A percentile compares a stretch with the other conserved stretches of the same genome.
Conservation (phyloP, 306 rosid genomes). For the Astragalus glycyphyllos region DNA sequence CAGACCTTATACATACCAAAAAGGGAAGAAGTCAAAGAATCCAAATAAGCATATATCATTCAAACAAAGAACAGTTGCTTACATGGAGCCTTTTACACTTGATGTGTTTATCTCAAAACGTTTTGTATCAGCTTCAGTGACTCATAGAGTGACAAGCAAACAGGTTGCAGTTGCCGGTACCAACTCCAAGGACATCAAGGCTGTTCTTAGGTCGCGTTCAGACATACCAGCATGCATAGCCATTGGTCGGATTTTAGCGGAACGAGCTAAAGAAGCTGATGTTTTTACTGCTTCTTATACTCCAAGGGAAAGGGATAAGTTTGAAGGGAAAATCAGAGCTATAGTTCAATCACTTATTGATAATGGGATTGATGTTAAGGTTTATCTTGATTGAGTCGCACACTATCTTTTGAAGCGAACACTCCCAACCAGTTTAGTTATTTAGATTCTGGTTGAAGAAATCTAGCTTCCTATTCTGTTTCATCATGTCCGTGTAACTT, state of each 20-base stretch:
- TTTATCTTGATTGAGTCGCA: constrained; percentile 71
- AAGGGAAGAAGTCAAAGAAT: constrained; percentile 86
- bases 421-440: not conserved
- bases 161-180: constrained; percentile 99
- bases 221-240: constrained; percentile 97
- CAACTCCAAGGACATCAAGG: constrained; percentile 95
- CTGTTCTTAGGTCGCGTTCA: constrained; percentile 77
- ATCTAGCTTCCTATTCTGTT: constrained; percentile 5
- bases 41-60: constrained; percentile 86
- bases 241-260: constrained; percentile 75
- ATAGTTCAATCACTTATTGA: constrained; percentile 95
- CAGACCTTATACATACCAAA: constrained; percentile 86
- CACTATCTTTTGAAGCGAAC: not conserved
- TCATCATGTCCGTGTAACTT: constrained; percentile 30
- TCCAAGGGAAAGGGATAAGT: constrained; percentile 89
- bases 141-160: constrained; percentile 88
- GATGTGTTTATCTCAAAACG: constrained; percentile 94
- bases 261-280: constrained; percentile 94
- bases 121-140: constrained; percentile 88
- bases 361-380: constrained; percentile 86
- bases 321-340: constrained; percentile 98
- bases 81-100: constrained; percentile 93
- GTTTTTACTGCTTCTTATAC: constrained; percentile 83
- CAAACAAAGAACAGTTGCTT: constrained; percentile 86
- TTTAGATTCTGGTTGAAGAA: constrained; percentile 22